A percentile compares a stretch with the other conserved stretches of the same genome.
phyloP scores from a whole-genome alignment of 2,329 filamentous ascomycete genomes.

The Fusarium fracticaudum region DNA sequence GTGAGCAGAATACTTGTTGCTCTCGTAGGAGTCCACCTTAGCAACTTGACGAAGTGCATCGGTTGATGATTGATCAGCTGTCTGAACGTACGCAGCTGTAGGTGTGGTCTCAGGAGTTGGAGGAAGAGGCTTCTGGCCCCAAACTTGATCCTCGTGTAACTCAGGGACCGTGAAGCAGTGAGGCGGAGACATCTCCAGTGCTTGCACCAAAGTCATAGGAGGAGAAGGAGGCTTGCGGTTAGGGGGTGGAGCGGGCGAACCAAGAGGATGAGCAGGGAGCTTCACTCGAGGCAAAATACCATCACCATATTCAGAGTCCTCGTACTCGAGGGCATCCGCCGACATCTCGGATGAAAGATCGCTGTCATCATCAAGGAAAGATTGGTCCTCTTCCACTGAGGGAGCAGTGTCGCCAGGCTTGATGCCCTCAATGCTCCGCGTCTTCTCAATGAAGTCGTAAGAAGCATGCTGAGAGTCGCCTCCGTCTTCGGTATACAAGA shows the following conservation, averaged over 20 bases:
- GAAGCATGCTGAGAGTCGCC: slow-evolving; percentile 54
- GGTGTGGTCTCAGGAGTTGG: slow-evolving; percentile 61
- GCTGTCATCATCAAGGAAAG: slow-evolving; percentile 62
- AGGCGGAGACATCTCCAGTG: slow-evolving; percentile 42
- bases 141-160: slow-evolving; percentile 40
- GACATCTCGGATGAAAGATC: slow-evolving; percentile 73
- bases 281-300: slow-evolving; percentile 27
- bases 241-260: slow-evolving; percentile 44
- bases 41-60: slow-evolving; percentile 51
- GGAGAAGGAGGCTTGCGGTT: slow-evolving; percentile 45
- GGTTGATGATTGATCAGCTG: slow-evolving; percentile 43
- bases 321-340: slow-evolving; percentile 56
- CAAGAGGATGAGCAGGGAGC: slow-evolving; percentile 50
- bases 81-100: slow-evolving; percentile 50
- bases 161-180: slow-evolving; percentile 37
- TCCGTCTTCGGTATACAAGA: slow-evolving; percentile 16
- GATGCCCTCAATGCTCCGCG: slow-evolving; percentile 61
- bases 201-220: slow-evolving; percentile 42
- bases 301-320: slow-evolving; percentile 51
- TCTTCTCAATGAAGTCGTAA: slow-evolving; percentile 65
- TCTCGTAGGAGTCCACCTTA: slow-evolving; percentile 43
- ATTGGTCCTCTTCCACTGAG: slow-evolving; percentile 48
- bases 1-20: slow-evolving; percentile 64
- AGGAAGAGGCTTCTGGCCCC: slow-evolving; percentile 41
- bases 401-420: slow-evolving; percentile 48